Base-by-base conservation (phyloP, 441 rosid species). In the Euphorbia schlechtendalii region DNA sequence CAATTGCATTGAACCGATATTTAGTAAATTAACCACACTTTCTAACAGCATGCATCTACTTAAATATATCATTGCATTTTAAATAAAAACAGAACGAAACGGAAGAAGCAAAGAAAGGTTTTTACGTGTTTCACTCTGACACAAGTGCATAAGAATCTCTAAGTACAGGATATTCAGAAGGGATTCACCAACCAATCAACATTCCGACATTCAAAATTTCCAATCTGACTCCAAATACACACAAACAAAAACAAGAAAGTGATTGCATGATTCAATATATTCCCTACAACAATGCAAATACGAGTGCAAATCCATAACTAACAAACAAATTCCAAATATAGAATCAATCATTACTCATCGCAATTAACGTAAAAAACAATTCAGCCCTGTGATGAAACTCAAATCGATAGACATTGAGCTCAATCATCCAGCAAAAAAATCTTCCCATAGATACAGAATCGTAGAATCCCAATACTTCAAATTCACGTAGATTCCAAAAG, bases 91-190 rank as follows among this genome's bases (percentile, higher is more conserved):
- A 3, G 9, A 40, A 40, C 7, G 14, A 40, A 40, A 12, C 6
- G 6, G 11, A 9, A 40, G 4, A 40, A 3, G 7, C 21, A 20
- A 18, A 18, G 13, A 22, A 17, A 4, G 1, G 3, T 21, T 24
- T 53, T 53, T 53, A 21, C 25, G 22, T 53, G 13, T 11, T 53
- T 53, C 56, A 53, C 15, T 58, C 45, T 34, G 15, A 59, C 43
- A 18, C n/a, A n/a, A 34, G 43, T 34, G 46, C 28, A 36, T 17
- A 36, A 40, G 45, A 40, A 8, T 40, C 45, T 12, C 30, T 21
- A 59, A 21, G 63, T 38, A 59, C 64, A 41, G 53, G 22, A 61
- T 22, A 41, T 61, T 41, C 53, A 61, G 7, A 59, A 40, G 14
- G 17, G 22, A 13, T n/a, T 18, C 14, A 20, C 38, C 20, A 15